Evolutionary conservation across 2,329 filamentous ascomycete genomes (phyloP).

Genomic region (Colletotrichum sp.): DNA sequence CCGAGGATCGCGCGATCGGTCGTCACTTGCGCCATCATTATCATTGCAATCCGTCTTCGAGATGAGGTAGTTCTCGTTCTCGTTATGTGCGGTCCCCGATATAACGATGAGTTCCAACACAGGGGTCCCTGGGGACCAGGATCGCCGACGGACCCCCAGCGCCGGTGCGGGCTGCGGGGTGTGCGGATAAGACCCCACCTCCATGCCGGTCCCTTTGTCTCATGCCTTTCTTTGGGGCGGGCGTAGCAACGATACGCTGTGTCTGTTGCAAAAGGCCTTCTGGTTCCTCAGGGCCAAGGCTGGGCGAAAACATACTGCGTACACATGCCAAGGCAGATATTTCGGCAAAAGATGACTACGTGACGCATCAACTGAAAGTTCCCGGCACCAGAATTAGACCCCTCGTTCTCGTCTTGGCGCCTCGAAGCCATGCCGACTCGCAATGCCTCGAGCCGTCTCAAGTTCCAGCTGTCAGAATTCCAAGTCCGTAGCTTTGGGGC

Average conservation of each 20-base stretch:
- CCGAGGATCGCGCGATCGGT: not conserved
- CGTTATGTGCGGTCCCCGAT: not conserved
- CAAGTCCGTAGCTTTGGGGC: not conserved
- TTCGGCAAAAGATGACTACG: not conserved
- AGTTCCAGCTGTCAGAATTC: not conserved
- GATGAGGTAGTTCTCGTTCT: not conserved
- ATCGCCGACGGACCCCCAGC: not conserved
- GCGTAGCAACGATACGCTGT: not conserved
- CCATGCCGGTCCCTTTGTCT: not conserved
- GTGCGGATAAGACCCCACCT: not conserved
- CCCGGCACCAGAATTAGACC: not conserved
- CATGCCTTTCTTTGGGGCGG: not conserved
- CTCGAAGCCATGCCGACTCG: not conserved
- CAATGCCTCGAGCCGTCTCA: not conserved
- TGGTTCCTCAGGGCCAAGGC: not conserved
- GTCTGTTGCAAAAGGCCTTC: not conserved
- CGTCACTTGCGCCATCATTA: not conserved
- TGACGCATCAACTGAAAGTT: not conserved
- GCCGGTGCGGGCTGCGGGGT: not conserved
- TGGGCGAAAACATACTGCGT: not conserved
- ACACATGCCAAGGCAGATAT: not conserved
- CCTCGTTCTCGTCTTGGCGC: not conserved
- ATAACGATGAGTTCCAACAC: not conserved
- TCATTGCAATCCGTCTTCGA: not conserved
- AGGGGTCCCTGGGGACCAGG: not conserved